These are phyloP conservation scores for Neonectria hederae DNA, from an alignment of 2,329 filamentous ascomycete genomes.

Conservation along the genomic window DNA sequence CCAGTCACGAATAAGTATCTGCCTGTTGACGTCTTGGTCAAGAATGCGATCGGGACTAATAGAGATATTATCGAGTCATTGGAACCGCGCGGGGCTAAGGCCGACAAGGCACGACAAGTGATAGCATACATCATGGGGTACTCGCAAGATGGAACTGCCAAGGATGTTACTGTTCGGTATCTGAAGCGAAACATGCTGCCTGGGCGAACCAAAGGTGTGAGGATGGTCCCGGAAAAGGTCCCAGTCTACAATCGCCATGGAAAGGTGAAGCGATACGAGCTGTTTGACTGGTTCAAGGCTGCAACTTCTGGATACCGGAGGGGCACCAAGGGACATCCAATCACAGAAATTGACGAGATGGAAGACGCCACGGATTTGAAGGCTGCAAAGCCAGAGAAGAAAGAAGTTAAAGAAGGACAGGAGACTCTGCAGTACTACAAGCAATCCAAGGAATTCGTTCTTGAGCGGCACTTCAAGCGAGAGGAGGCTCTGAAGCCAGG, in stretches of 20 bases:
- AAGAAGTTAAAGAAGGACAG: slow-evolving; percentile 76
- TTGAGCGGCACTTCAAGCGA: slow-evolving; percentile 86
- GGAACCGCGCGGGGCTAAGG: slow-evolving; percentile 83
- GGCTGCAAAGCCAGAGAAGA: slow-evolving; percentile 76
- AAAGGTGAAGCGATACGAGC: slow-evolving; percentile 78
- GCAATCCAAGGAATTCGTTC: slow-evolving; percentile 82
- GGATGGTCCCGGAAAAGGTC: slow-evolving; percentile 81
- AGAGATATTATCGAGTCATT: slow-evolving; percentile 77
- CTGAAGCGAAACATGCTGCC: slow-evolving; percentile 83
- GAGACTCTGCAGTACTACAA: slow-evolving; percentile 92
- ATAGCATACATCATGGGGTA: slow-evolving; percentile 90
- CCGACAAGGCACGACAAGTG: slow-evolving; percentile 87
- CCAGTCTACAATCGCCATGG: slow-evolving; percentile 81
- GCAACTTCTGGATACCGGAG: slow-evolving; percentile 78
- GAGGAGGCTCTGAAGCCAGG: slow-evolving; percentile 85
- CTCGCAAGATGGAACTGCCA: slow-evolving; percentile 85
- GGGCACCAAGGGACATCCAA: slow-evolving; percentile 57
- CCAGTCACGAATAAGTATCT: slow-evolving; percentile 82
- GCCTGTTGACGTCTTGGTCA: slow-evolving; percentile 80
- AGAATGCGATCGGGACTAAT: slow-evolving; percentile 74
- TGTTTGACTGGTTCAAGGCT: slow-evolving; percentile 88
- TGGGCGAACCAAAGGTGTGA: slow-evolving; percentile 87
- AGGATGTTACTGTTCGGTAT: slow-evolving; percentile 94
- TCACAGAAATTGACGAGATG: slow-evolving; percentile 78
- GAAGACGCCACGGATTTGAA: slow-evolving; percentile 84